These are phyloP conservation scores for Solanum sejunctum DNA, from an alignment of 257 asterid species.

Conservation along the genomic window DNA sequence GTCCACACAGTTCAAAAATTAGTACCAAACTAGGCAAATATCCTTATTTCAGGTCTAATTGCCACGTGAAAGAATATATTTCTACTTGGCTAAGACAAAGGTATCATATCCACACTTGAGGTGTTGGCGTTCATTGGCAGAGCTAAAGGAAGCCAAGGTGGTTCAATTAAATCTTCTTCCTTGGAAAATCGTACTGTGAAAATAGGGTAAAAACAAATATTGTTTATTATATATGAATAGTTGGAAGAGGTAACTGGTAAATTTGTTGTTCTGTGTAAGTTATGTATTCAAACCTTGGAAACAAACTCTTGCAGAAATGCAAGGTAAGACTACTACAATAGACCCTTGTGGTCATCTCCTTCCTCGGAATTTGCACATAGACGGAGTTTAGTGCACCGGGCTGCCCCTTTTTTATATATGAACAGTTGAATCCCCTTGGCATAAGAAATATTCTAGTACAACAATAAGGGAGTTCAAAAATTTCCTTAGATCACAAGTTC, in stretches of 20 bases:
- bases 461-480: not conserved
- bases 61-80: not conserved
- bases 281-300: too few relatives aligned
- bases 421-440: not conserved
- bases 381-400: too few relatives aligned
- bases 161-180: not conserved
- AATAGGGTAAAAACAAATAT: not conserved
- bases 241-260: not conserved
- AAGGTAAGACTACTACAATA: too few relatives aligned
- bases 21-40: not conserved
- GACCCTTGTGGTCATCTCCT: too few relatives aligned
- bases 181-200: not conserved
- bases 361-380: too few relatives aligned
- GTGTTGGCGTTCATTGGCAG: not conserved
- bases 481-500: not conserved
- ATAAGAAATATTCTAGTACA: not conserved
- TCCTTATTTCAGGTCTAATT: not conserved
- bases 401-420: not conserved
- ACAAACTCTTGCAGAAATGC: too few relatives aligned
- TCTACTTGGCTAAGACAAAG: not conserved
- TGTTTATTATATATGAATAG: not conserved
- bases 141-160: not conserved
- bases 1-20: not conserved
- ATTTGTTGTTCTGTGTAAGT: too few relatives aligned
- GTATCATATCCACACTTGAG: not conserved